Base-by-base conservation (phyloP, 164 flowering plant genomes). In the Nymphaea colorata region DNA sequence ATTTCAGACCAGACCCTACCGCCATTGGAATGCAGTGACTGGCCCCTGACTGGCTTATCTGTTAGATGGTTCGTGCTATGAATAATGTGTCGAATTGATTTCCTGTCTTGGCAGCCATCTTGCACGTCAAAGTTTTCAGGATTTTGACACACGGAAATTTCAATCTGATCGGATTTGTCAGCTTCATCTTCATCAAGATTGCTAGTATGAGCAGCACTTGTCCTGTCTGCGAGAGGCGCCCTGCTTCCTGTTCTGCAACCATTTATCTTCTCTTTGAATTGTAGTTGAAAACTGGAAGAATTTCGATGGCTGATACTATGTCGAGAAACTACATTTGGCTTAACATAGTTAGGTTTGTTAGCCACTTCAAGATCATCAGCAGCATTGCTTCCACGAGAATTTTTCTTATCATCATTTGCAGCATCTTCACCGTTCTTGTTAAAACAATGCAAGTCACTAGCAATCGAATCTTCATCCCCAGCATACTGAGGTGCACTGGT, bases 401-500 rank as follows among this genome's bases (percentile, higher is more conserved):
- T 74, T 10, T 74, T 41, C 44, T 61, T 66, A 12, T 43, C 76
- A 64, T 71, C 76, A 67, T 18, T 69, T 41, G 74, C 80, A 68
- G 80, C 74, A 17, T 53, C 71, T 42, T 67, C 74, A 16, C 78
- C 82, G 57, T 75, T 79, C 16, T 85, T 81, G 70, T 87, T 91
- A 70, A 84, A 82, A 76, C 74, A 70, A 11, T 71, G 79, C 57
- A 79, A 79, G 47, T 71, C 86, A 66, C 78, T 75, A 47, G 74
- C 81, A 3, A 67, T 65, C 17, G 89, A 85, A 68, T 76, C 90
- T 36, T 84, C 91, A 69, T 81, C 87, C 64, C 73, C 88, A 8
- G 70, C 80, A 68, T 79, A 70, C 71, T 76, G 79, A 64, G 91
- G 93, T 60, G 90, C 90, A 77, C 93, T 86, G 18, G 43, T 67